A percentile compares a stretch with the other conserved stretches of the same genome.
Conservation (phyloP, 345 rosid genomes). For the Orychophragmus violaceus region DNA sequence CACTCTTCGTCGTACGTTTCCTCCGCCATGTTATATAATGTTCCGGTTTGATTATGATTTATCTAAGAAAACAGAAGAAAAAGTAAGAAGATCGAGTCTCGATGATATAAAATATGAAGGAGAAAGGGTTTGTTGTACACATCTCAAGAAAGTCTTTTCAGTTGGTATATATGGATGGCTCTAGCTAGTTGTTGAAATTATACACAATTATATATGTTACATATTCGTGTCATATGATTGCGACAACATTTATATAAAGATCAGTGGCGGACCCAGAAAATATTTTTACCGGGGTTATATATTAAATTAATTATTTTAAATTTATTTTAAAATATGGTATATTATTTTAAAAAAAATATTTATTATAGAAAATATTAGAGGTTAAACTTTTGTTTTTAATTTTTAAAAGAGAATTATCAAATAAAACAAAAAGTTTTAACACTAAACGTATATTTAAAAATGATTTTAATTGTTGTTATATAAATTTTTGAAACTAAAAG, state of each 20-base stretch:
- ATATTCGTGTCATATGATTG: constrained; percentile 12
- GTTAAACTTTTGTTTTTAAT: too few relatives aligned
- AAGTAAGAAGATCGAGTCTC: background rate
- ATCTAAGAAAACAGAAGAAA: background rate
- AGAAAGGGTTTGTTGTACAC: background rate
- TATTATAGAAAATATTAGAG: too few relatives aligned
- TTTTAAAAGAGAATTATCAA: too few relatives aligned
- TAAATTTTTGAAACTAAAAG: too few relatives aligned
- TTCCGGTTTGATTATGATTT: background rate
- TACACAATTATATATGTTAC: background rate
- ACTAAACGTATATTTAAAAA: too few relatives aligned
- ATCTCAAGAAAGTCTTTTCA: background rate
- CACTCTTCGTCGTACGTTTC: constrained; percentile 73
- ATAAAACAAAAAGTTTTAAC: too few relatives aligned
- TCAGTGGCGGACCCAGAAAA: too few relatives aligned
- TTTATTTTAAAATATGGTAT: too few relatives aligned
- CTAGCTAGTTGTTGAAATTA: background rate
- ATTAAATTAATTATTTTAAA: too few relatives aligned
- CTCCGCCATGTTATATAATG: constrained; percentile 31
- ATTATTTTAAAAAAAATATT: too few relatives aligned
- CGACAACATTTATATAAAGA: background rate
- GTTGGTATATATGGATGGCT: constrained; percentile 3
- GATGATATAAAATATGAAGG: background rate
- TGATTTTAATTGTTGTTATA: too few relatives aligned
- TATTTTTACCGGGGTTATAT: too few relatives aligned